These are phyloP conservation scores for Pseudopyricularia cyperi DNA, from an alignment of 2,329 filamentous ascomycete genomes.

Conservation along the genomic window DNA sequence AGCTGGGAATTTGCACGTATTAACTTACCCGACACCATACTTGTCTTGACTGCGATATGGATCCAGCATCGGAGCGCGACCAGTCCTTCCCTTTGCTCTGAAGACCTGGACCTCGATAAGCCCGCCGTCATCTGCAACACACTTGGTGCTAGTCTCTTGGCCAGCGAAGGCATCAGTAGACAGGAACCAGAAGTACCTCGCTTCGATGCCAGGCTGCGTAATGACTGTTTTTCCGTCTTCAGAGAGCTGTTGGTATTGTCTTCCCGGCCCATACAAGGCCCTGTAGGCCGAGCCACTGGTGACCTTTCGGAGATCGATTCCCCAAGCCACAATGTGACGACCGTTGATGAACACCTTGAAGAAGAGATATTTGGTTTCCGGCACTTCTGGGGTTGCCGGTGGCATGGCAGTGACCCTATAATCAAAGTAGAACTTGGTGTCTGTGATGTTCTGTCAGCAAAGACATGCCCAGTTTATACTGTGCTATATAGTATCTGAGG, in stretches of 20 bases:
- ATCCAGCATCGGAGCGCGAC: slow-evolving; percentile 25
- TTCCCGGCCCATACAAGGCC: slow-evolving; percentile 34
- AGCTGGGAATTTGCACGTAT: no score
- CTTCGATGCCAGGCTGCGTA: slow-evolving; percentile 28
- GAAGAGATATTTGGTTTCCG: slow-evolving; percentile 28
- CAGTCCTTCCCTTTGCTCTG: slow-evolving; percentile 32
- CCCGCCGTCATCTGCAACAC: slow-evolving; percentile 38
- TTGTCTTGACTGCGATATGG: slow-evolving; percentile 31
- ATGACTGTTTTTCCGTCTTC: slow-evolving; percentile 18
- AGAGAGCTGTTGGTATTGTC: slow-evolving; percentile 23
- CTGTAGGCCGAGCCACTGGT: slow-evolving; percentile 19
- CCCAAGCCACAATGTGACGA: slow-evolving; percentile 37
- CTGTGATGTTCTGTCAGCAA: slow-evolving; percentile 8
- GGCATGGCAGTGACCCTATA: slow-evolving; percentile 24
- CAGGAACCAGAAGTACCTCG: slow-evolving; percentile 37
- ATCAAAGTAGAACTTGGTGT: slow-evolving; percentile 37
- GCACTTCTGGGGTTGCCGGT: slow-evolving; percentile 10
- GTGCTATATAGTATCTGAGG: not conserved
- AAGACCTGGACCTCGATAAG: slow-evolving; percentile 40
- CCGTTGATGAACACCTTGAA: slow-evolving; percentile 46
- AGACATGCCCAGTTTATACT: not conserved
- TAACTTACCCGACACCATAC: slow-evolving; percentile 40
- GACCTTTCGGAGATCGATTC: slow-evolving; percentile 28
- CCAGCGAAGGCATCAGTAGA: slow-evolving; percentile 4
- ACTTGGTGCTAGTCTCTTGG: slow-evolving; percentile 16